A percentile compares a stretch with the other conserved stretches of the same genome.
These are phyloP conservation scores for Suillus fuscotomentosus DNA, from an alignment of 768 basidiomycete genomes.

Conservation along the genomic window DNA sequence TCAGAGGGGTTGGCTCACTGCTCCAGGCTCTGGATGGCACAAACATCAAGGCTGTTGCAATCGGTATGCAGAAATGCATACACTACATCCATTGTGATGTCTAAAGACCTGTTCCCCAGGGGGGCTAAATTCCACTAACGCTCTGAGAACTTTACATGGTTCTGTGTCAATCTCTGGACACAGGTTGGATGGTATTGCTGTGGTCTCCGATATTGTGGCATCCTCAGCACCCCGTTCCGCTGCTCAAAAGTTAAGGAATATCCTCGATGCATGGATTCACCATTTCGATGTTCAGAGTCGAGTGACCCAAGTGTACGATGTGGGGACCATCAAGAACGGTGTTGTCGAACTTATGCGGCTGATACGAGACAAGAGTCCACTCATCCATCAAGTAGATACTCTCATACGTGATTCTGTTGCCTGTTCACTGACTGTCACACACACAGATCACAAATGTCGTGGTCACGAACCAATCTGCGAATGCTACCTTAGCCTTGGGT, in stretches of 20 bases:
- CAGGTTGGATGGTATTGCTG: slow-evolving; percentile 77
- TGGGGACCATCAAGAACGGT: slow-evolving; percentile 37
- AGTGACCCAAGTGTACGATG: slow-evolving; percentile 19
- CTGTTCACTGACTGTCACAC: slow-evolving; percentile 3
- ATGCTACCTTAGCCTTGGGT: slow-evolving; percentile 82
- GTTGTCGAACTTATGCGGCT: slow-evolving; percentile 50
- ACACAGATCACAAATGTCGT: slow-evolving; percentile 85
- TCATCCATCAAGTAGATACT: slow-evolving; percentile 71
- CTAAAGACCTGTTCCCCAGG: slow-evolving; percentile 44
- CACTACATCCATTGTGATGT: not conserved
- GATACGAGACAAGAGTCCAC: slow-evolving; percentile 55
- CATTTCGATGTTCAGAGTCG: not conserved
- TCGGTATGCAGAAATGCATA: slow-evolving; percentile 52
- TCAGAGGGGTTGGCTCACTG: slow-evolving; percentile 67
- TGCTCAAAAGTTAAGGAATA: slow-evolving; percentile 43
- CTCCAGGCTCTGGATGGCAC: slow-evolving; percentile 65
- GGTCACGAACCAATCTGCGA: slow-evolving; percentile 86
- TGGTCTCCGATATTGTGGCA: slow-evolving; percentile 84
- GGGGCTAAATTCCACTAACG: slow-evolving; percentile 80
- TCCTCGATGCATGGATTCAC: slow-evolving; percentile 33
- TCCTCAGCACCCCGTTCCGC: slow-evolving; percentile 54
- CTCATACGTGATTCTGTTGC: not conserved
- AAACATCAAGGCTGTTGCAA: slow-evolving; percentile 72
- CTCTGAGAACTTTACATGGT: slow-evolving; percentile 74
- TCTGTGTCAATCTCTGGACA: slow-evolving; percentile 57